Percentiles rank a stretch among this genome's conserved stretches.
Evolutionary conservation across 352 stramenopile genomes (phyloP).

Genomic region (Pythium coloratum): DNA sequence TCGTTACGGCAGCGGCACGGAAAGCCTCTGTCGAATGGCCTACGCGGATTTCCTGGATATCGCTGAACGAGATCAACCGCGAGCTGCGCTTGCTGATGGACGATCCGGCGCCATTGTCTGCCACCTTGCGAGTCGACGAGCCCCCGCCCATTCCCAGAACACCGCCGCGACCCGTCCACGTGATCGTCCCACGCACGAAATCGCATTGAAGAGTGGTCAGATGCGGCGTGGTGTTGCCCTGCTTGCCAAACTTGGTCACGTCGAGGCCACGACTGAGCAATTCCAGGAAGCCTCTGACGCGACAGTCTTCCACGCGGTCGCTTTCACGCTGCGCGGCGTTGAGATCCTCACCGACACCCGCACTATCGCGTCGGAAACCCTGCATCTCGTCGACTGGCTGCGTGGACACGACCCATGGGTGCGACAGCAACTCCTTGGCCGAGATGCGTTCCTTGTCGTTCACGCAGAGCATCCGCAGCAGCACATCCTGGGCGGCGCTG

Average conservation of each 20-base stretch:
- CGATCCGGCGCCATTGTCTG: conserved; percentile 6
- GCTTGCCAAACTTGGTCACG: conserved; percentile 58
- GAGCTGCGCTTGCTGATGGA: conserved; percentile 11
- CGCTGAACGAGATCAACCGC: conserved; percentile 41
- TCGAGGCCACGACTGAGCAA: conserved; percentile 62
- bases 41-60: conserved; percentile 55
- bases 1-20: conserved; percentile 16
- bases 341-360: not conserved
- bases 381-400: not conserved
- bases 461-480: conserved; percentile 56
- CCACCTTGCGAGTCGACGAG: conserved; percentile 17
- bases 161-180: conserved; percentile 49
- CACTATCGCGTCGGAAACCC: conserved; percentile 11
- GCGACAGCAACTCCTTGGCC: conserved; percentile 52
- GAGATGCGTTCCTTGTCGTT: conserved; percentile 60
- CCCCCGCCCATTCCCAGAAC: conserved; percentile 15
- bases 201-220: conserved; percentile 49
- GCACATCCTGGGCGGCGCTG: conserved; percentile 52
- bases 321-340: conserved; percentile 26
- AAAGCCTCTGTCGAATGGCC: conserved; percentile 60
- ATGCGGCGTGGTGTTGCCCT: conserved; percentile 45
- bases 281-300: conserved; percentile 61
- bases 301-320: conserved; percentile 50
- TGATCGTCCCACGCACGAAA: conserved; percentile 49
- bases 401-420: conserved; percentile 59